phyloP scores from a whole-genome alignment of 2,329 filamentous ascomycete species.

The Aspergillus ustus region DNA sequence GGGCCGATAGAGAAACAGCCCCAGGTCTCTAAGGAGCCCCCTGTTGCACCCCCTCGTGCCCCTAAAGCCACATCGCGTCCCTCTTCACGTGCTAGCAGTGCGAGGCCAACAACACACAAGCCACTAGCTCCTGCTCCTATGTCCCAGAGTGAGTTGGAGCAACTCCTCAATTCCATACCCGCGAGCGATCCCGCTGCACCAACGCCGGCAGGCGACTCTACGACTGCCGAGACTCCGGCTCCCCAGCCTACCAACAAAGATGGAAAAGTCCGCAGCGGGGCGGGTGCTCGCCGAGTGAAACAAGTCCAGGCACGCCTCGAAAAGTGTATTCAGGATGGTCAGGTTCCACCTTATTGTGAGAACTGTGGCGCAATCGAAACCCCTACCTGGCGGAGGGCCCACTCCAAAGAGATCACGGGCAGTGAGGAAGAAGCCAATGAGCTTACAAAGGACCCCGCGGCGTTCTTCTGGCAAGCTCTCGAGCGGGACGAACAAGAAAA shows the following conservation, averaged over 20 bases:
- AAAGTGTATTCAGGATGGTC: conserved; percentile 71
- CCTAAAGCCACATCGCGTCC: conserved; percentile 40
- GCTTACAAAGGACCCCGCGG: conserved; percentile 71
- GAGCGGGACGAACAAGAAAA: conserved; percentile 66
- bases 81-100: conserved; percentile 40
- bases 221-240: conserved; percentile 45
- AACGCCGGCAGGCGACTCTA: conserved; percentile 48
- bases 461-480: conserved; percentile 74
- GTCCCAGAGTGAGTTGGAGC: conserved; percentile 39
- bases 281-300: conserved; percentile 69
- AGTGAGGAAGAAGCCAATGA: conserved; percentile 71
- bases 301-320: conserved; percentile 62
- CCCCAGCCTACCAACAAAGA: conserved; percentile 35
- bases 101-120: conserved; percentile 39
- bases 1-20: background rate
- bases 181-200: conserved; percentile 57
- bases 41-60: conserved; percentile 29
- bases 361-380: conserved; percentile 97
- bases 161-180: conserved; percentile 41
- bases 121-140: conserved; percentile 45
- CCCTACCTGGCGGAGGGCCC: conserved; percentile 93
- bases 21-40: conserved; percentile 23
- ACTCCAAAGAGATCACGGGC: conserved; percentile 75
- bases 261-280: conserved; percentile 50
- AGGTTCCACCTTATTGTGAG: conserved; percentile 84